Base-by-base conservation (phyloP, 2,329 filamentous ascomycete genomes). In the Sarocladiaceae sp. region DNA sequence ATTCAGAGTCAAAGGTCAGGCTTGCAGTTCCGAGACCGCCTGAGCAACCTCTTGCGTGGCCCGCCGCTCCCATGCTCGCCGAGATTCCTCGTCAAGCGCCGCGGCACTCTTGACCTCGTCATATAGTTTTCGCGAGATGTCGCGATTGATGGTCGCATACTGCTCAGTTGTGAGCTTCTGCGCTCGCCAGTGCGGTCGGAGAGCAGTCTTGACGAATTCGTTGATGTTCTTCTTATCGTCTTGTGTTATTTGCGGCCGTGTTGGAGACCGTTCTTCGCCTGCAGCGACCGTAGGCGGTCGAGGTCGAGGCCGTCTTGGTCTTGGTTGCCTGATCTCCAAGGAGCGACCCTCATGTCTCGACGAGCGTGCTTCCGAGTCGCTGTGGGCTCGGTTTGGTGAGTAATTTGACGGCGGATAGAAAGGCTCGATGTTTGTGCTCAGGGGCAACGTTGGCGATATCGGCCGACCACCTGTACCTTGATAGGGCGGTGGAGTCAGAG, bases 71-170 rank as follows among this genome's bases (percentile, higher is more conserved):
- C 88, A 88, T 39, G 74, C 76, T 51, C 76, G 77, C 46, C 81
- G 77, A 45, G 79, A 78, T 21, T 80, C 76, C 18, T 83, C 74
- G 55, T 85, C 78, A 23, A 93, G 72, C 19, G 70, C 64, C 16
- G 72, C 65, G 12, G 72, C 71, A 48, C 73, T 68, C 39, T 70
- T 69, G 35, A 78, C 71, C 49, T 80, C 76, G 51, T 81, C 88
- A 64, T 98, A 98, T 47, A 98, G 71, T 66, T 84, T 86, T 47
- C 88, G 83, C 33, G 88, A 96, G 26, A 97, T 82, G 48, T 85
- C 83, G 50, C 89, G 83, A 60, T 97, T 97, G 65, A 97, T 95
- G 46, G 81, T 80, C 3, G 88, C 91, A 62, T 95, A 98, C 63
- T 96, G 85, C 48, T 95, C 87, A 53, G 89, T 87, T 15, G 83